These are phyloP conservation scores for Salisapilia sapeloensis DNA, from an alignment of 352 stramenopile genomes.

Conservation along the genomic window DNA sequence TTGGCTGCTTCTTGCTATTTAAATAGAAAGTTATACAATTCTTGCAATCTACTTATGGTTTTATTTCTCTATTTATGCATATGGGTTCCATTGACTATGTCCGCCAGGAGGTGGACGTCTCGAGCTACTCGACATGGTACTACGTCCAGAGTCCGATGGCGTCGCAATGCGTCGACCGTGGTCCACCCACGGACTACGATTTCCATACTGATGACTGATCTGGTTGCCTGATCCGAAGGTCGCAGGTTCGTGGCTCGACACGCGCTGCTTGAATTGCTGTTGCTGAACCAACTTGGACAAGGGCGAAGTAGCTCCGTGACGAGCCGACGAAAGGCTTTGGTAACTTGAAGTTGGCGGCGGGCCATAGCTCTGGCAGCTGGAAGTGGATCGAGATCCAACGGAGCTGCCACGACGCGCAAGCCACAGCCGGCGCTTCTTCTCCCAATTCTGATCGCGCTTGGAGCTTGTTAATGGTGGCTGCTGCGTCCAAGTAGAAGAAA, in stretches of 20 bases:
- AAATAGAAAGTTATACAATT: too few species aligned
- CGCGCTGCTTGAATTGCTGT: conserved; percentile 13
- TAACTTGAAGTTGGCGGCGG: conserved; percentile 6
- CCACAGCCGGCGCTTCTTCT: conserved; percentile 56
- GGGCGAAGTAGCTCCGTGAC: conserved; percentile 21
- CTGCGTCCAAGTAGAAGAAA: conserved; percentile 8
- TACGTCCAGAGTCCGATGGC: conserved; percentile 1
- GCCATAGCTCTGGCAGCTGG: conserved; percentile 1
- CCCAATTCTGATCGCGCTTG: conserved; percentile 69
- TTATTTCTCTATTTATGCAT: too few species aligned
- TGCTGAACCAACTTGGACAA: conserved; percentile 61
- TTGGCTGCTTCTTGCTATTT: too few species aligned
- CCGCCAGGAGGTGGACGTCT: conserved; percentile 1
- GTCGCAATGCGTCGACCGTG: not conserved
- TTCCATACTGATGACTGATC: not conserved
- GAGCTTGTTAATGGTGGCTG: conserved; percentile 59
- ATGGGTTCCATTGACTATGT: not conserved
- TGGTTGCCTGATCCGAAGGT: not conserved
- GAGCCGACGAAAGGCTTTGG: not conserved
- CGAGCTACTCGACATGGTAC: conserved; percentile 1
- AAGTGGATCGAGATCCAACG: conserved; percentile 2
- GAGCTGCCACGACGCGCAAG: conserved; percentile 14
- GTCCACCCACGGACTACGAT: not conserved
- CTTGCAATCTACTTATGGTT: too few species aligned
- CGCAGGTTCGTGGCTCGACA: too few species aligned